Base-by-base conservation (phyloP, 2,329 filamentous ascomycete genomes). In the Chalara sp. region DNA sequence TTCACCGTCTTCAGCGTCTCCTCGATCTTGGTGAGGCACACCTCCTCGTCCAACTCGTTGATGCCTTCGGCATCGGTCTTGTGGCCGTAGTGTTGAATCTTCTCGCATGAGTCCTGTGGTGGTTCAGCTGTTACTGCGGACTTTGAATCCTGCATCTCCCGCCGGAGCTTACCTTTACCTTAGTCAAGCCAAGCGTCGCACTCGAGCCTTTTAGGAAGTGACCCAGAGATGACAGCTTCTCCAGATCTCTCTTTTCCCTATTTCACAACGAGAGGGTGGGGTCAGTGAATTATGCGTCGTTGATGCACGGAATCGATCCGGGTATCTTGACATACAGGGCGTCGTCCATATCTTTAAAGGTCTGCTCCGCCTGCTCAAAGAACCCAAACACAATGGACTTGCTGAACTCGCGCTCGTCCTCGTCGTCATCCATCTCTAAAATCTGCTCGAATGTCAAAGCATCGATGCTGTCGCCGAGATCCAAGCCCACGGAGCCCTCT, bases 171-270 rank as follows among this genome's bases (percentile, higher is more conserved):
- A 96, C 90, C 68, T 89, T 88, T 62, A 99, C 86, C 69, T 95
- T 95, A 63, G 80, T 85, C 50, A 97, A 80, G 44, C 93, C 93
- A 49, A 99, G 79, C 4, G 93, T 96, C 39, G 93, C 92, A 6
- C 92, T 96, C 6, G 92, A 97, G 53, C 93, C 93, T 72, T 99
- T 99, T 60, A 99, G 78, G 73, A 96, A 99, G 72, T 99, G 93
- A 41, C 93, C 93, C 32, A 96, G 83, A 48, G 80, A 78, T 33
- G 89, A 95, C 37, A 97, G 81, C 58, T 83, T 74, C n/a, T 72
- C 69, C 51, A 97, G 81, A 53, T 96, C 76, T 63, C 80, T 76
- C 2, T 78, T 68, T 58, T 81, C 69, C 58, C 90, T 95, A 55
- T 50, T 51, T 8, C n/a, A 37, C 35, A 21, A 21, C 13, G 40